phyloP scores from a whole-genome alignment of 305 asterid genomes.

The Fraxinus latifolia region DNA sequence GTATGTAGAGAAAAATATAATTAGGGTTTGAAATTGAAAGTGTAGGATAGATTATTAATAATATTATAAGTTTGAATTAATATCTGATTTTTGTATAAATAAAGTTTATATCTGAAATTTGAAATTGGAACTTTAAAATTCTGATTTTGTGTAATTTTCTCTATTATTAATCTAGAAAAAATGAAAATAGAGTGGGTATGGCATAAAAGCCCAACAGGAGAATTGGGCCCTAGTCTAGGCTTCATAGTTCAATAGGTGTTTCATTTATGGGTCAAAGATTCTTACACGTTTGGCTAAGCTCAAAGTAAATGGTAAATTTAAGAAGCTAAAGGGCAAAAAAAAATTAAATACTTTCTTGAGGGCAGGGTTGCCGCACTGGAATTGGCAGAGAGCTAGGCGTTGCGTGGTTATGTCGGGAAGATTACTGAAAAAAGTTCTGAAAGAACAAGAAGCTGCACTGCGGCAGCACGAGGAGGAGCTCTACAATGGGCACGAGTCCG shows the following conservation, averaged over 20 bases:
- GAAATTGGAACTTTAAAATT: too few relatives aligned
- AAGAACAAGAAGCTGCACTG: conserved; percentile 57
- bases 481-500: conserved; percentile 48
- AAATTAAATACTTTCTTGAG: not conserved
- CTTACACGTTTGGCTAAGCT: not conserved
- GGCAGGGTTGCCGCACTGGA: not conserved
- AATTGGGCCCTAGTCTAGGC: not conserved
- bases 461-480: conserved; percentile 26
- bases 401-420: conserved; percentile 62
- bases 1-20: too few relatives aligned
- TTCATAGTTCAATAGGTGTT: not conserved
- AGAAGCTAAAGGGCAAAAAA: not conserved
- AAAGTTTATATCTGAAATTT: too few relatives aligned
- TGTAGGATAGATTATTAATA: too few relatives aligned
- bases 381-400: conserved; percentile 1
- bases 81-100: too few relatives aligned
- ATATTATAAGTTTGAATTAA: too few relatives aligned
- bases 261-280: not conserved
- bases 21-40: too few relatives aligned
- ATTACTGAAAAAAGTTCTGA: conserved; percentile 66
- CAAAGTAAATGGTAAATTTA: not conserved
- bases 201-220: not conserved
- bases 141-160: too few relatives aligned
- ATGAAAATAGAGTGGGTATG: not conserved
- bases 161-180: too few relatives aligned